These are phyloP conservation scores for Steccherinum ochraceum DNA, from an alignment of 768 basidiomycete species.

Conservation along the genomic window DNA sequence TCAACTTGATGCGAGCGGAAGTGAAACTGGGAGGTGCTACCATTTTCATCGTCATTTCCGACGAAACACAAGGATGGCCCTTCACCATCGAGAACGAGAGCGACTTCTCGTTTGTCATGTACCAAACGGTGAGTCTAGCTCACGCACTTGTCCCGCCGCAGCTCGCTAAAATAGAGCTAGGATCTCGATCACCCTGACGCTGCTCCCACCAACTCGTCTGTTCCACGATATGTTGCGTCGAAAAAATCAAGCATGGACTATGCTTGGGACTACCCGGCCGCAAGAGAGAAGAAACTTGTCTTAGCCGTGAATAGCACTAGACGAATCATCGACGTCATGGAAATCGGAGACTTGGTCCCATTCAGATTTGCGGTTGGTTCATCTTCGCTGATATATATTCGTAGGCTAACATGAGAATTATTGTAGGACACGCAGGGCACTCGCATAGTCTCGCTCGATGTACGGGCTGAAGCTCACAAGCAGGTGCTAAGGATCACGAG, in stretches of 20 bases:
- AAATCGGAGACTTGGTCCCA: conserved; percentile 88
- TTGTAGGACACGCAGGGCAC: conserved; percentile 47
- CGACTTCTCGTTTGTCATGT: conserved; percentile 58
- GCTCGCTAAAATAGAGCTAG: conserved; percentile 11
- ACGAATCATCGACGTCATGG: conserved; percentile 83
- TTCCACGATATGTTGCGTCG: conserved; percentile 48
- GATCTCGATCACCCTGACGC: conserved; percentile 35
- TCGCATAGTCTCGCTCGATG: conserved; percentile 80
- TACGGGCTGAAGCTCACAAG: conserved; percentile 80
- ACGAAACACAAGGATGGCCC: conserved; percentile 75
- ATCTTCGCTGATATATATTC: not conserved
- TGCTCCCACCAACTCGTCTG: conserved; percentile 33
- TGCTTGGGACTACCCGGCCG: conserved; percentile 93
- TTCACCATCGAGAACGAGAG: conserved; percentile 89
- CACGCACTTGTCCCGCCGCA: not conserved
- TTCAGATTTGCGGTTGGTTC: conserved; percentile 69
- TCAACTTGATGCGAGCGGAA: conserved; percentile 66
- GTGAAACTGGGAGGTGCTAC: conserved; percentile 80
- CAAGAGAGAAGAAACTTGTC: conserved; percentile 70
- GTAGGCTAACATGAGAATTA: not conserved
- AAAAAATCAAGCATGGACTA: conserved; percentile 57
- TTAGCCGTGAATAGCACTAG: conserved; percentile 55
- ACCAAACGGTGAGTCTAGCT: conserved; percentile 56
- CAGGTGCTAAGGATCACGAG: conserved; percentile 85
- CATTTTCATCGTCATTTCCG: conserved; percentile 75